A percentile compares a stretch with the other conserved stretches of the same genome.
Conservation (phyloP, 306 rosid species). For the Cicer judaicum region DNA sequence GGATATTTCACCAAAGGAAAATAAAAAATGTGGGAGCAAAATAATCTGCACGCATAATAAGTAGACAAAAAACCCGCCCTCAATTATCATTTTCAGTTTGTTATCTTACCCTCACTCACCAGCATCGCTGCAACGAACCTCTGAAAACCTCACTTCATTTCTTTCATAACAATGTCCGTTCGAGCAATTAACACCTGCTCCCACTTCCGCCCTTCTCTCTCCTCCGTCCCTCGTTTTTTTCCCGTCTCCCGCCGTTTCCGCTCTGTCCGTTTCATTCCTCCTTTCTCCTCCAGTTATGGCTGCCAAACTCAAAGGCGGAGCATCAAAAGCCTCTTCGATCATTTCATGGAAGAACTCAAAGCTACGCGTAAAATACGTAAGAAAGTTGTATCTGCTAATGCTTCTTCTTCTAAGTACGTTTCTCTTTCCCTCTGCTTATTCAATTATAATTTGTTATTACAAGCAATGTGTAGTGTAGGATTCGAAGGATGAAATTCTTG, state of each 20-base stretch:
- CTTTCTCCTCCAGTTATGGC: conserved; percentile 43
- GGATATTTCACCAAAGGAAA: no score
- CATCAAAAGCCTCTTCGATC: conserved; percentile 63
- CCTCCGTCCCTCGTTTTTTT: conserved; percentile 57
- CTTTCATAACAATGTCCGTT: conserved; percentile 56
- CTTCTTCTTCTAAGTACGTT: conserved; percentile 59
- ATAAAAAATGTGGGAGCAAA: no score
- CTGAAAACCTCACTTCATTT: not conserved
- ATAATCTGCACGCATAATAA: no score
- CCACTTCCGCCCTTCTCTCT: conserved; percentile 58
- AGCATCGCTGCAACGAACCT: not conserved
- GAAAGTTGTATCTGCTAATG: conserved; percentile 56
- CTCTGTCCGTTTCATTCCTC: conserved; percentile 35
- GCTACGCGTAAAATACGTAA: conserved; percentile 53
- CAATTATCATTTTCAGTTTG: no score
- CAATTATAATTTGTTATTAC: not conserved
- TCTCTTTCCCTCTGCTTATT: not conserved
- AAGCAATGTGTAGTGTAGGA: not conserved
- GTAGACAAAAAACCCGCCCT: no score
- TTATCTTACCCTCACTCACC: not conserved
- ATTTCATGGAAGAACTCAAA: conserved; percentile 71
- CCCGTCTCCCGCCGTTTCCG: conserved; percentile 38
- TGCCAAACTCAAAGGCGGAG: conserved; percentile 50
- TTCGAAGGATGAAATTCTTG: not conserved
- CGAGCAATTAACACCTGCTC: conserved; percentile 69